Evolutionary conservation across 768 basidiomycete species (phyloP).

Genomic region (Mycena olivaceomarginata): DNA sequence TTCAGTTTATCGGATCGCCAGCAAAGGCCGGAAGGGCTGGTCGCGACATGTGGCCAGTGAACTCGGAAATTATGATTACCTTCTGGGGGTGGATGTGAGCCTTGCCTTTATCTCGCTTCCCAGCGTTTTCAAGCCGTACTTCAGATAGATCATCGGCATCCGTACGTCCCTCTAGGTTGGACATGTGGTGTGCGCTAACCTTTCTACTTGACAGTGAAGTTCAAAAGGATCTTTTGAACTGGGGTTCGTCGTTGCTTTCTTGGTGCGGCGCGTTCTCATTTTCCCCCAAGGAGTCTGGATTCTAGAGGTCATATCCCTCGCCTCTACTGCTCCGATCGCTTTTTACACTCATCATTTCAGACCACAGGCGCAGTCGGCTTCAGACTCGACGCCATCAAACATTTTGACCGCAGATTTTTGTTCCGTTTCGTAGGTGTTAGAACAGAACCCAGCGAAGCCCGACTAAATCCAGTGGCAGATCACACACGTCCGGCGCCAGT

Average conservation of each 20-base stretch:
- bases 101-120: background rate
- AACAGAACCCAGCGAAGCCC: background rate
- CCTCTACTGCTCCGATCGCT: slow-evolving; percentile 10
- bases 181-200: slow-evolving; percentile 1
- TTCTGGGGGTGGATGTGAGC: slow-evolving; percentile 84
- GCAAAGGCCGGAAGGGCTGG: slow-evolving; percentile 85
- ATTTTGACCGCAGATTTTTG: slow-evolving; percentile 85
- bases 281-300: slow-evolving; percentile 17
- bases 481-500: slow-evolving; percentile 66
- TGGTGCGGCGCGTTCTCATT: slow-evolving; percentile 51
- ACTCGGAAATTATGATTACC: slow-evolving; percentile 92
- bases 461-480: slow-evolving; percentile 61
- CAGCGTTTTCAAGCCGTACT: slow-evolving; percentile 5
- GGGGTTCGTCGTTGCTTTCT: slow-evolving; percentile 87
- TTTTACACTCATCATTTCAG: slow-evolving; percentile 57
- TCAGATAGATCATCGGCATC: slow-evolving; percentile 92
- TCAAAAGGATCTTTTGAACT: slow-evolving; percentile 80
- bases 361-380: slow-evolving; percentile 85
- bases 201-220: slow-evolving; percentile 64
- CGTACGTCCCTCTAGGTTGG: slow-evolving; percentile 46
- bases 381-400: slow-evolving; percentile 94
- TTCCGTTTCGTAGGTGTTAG: slow-evolving; percentile 75
- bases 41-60: slow-evolving; percentile 84
- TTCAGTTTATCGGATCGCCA: slow-evolving; percentile 84
- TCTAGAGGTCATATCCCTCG: slow-evolving; percentile 26